Conservation (phyloP, 495 filamentous ascomycete species). For the Annulohypoxylon nitens region DNA sequence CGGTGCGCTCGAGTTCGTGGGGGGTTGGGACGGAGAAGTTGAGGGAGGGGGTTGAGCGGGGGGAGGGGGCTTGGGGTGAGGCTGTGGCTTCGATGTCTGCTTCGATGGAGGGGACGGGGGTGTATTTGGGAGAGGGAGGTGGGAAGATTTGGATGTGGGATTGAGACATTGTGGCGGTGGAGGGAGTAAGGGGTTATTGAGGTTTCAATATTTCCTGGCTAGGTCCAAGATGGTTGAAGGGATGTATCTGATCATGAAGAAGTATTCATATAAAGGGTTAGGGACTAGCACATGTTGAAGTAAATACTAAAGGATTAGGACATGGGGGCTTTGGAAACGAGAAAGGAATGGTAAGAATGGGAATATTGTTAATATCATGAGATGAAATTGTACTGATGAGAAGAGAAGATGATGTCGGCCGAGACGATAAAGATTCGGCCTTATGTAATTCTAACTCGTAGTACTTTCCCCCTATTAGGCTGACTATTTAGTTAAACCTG, state of each 20-base stretch:
- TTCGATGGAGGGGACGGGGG: neutral
- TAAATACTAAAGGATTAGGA: neutral
- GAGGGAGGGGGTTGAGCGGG: neutral
- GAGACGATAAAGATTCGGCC: neutral
- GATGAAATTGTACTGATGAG: neutral
- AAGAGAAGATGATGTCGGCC: neutral
- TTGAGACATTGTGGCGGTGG: neutral
- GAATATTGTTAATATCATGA: neutral
- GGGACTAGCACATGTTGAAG: neutral
- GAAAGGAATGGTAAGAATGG: neutral
- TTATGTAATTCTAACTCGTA: neutral
- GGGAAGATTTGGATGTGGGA: constrained; percentile 15
- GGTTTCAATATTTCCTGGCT: neutral
- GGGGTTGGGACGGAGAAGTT: constrained; percentile 34
- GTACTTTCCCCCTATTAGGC: neutral
- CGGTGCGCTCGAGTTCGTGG: constrained; percentile 37
- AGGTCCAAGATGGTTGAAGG: neutral
- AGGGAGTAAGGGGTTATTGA: neutral
- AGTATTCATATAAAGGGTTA: neutral
- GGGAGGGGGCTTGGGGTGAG: neutral
- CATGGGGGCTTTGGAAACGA: neutral
- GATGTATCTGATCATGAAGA: neutral
- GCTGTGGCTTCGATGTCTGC: constrained; percentile 13
- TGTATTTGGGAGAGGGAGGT: neutral
- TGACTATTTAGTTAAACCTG: neutral